phyloP scores from a whole-genome alignment of 192 early-diverging fungal species.

The Gamsiella multidivaricata region DNA sequence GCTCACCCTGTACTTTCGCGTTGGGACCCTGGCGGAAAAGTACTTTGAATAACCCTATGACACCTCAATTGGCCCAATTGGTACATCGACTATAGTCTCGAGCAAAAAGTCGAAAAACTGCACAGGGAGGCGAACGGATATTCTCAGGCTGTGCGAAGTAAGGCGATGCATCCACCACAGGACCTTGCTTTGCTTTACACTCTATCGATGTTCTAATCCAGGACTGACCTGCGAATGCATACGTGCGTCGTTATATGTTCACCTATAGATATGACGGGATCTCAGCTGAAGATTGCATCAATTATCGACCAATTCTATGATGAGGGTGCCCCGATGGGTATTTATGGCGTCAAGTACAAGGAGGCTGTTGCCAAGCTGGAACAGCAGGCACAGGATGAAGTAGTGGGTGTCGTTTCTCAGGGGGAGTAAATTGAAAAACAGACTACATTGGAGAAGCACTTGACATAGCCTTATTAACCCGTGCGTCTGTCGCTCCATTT shows the following conservation, averaged over 20 bases:
- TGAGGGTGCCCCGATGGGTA: conserved; percentile 78
- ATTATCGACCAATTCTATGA: conserved; percentile 93
- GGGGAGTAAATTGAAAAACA: background rate
- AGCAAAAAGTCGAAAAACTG: conserved; percentile 83
- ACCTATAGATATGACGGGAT: conserved; percentile 76
- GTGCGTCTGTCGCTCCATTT: too few relatives aligned
- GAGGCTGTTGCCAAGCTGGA: conserved; percentile 84
- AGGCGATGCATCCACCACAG: background rate
- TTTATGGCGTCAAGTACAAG: conserved; percentile 85
- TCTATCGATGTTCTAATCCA: background rate
- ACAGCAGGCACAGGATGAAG: conserved; percentile 78
- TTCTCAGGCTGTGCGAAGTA: conserved; percentile 84
- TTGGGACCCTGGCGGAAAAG: too few relatives aligned
- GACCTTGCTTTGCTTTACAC: background rate
- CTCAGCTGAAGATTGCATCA: conserved; percentile 87
- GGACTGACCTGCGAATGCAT: background rate
- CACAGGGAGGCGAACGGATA: conserved; percentile 95
- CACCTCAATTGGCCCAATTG: background rate
- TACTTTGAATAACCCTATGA: background rate
- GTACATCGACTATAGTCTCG: conserved; percentile 66
- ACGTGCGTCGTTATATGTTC: background rate
- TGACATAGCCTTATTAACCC: too few relatives aligned
- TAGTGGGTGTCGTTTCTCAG: conserved; percentile 62
- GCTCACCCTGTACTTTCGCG: too few relatives aligned
- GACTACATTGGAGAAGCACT: too few relatives aligned